Conservation (phyloP, 352 stramenopile genomes). For the Phytopythium mirpurense region DNA sequence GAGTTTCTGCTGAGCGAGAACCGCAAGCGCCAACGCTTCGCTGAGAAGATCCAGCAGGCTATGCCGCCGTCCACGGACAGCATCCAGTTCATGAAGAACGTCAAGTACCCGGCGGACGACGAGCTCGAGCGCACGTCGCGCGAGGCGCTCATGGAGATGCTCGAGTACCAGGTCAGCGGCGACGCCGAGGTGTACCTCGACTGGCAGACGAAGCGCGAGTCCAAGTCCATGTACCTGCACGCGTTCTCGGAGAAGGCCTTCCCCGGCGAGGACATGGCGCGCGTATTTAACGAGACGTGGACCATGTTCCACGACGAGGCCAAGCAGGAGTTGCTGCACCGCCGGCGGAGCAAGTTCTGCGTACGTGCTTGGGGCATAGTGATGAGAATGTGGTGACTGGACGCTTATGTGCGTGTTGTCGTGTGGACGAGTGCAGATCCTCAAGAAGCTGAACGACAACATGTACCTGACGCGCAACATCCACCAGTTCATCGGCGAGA, state of each 20-base stretch:
- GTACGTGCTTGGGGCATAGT: too few relatives aligned
- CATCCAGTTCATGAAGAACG: conserved; percentile 87
- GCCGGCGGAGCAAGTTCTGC: conserved; percentile 77
- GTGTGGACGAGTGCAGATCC: conserved; percentile 35
- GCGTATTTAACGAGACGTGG: conserved; percentile 80
- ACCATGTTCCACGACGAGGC: conserved; percentile 66
- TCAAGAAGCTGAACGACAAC: conserved; percentile 83
- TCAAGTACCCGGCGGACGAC: conserved; percentile 74
- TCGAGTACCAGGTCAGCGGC: conserved; percentile 74
- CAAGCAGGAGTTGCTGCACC: conserved; percentile 66
- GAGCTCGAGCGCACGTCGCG: conserved; percentile 75
- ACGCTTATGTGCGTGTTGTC: background rate
- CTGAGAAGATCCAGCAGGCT: conserved; percentile 82
- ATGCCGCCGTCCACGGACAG: conserved; percentile 84
- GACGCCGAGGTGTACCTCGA: conserved; percentile 56
- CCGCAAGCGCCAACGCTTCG: conserved; percentile 80
- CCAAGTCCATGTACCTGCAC: conserved; percentile 86
- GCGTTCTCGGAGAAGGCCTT: conserved; percentile 73
- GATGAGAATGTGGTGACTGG: too few relatives aligned
- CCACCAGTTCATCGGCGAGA: conserved; percentile 85
- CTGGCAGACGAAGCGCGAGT: conserved; percentile 80
- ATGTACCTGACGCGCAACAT: conserved; percentile 86
- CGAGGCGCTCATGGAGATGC: conserved; percentile 77
- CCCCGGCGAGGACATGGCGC: conserved; percentile 58
- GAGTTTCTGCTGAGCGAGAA: conserved; percentile 85